phyloP scores from a whole-genome alignment of 352 stramenopile genomes.

The Heterotrichella gracilis region DNA sequence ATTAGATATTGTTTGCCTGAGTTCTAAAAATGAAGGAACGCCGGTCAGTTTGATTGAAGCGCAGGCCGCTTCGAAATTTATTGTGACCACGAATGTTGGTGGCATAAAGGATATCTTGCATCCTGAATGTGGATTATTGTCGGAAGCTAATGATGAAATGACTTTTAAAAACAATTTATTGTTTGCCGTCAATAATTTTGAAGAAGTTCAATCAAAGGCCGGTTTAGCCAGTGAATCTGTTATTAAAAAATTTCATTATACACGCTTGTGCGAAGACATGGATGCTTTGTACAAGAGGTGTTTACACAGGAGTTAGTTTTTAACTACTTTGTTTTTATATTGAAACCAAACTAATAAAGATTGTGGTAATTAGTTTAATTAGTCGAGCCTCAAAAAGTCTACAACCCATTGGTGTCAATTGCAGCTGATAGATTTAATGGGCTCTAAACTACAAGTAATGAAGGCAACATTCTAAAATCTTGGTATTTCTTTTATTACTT shows the following conservation, averaged over 20 bases:
- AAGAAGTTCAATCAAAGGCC: not conserved
- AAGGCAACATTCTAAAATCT: too few relatives aligned
- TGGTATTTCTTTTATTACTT: too few relatives aligned
- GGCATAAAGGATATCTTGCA: not conserved
- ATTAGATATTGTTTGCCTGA: not conserved
- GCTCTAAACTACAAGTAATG: too few relatives aligned
- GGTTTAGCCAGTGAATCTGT: not conserved
- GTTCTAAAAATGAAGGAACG: not conserved
- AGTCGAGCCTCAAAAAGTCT: too few relatives aligned
- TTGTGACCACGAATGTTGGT: not conserved
- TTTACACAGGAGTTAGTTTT: too few relatives aligned
- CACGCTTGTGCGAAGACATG: not conserved
- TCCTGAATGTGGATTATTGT: not conserved
- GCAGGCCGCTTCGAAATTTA: not conserved
- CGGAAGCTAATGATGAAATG: not conserved
- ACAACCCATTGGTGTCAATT: too few relatives aligned
- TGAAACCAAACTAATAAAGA: too few relatives aligned
- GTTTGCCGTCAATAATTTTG: not conserved
- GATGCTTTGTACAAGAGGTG: not conserved
- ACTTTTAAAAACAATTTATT: slow-evolving; percentile 6
- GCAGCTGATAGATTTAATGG: too few relatives aligned
- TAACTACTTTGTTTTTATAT: too few relatives aligned
- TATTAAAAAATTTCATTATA: not conserved
- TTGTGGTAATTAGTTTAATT: too few relatives aligned
- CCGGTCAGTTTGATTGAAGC: not conserved